These are phyloP conservation scores for Chlamydomonas applanata DNA, from an alignment of 139 green algal species.

Conservation along the genomic window DNA sequence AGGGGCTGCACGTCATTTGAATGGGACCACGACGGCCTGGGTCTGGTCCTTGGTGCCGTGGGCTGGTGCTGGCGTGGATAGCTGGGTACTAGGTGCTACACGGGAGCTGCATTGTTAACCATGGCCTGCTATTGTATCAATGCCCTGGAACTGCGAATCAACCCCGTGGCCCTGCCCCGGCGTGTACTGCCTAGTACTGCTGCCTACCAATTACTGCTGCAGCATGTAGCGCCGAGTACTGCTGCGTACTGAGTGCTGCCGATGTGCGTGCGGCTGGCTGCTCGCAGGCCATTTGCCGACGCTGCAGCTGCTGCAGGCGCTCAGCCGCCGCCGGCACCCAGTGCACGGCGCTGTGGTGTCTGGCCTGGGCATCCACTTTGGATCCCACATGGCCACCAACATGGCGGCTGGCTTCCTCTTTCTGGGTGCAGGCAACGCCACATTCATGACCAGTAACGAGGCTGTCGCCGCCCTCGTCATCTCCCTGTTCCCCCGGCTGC, in stretches of 20 bases:
- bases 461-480: conserved; percentile 85
- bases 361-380: conserved; percentile 60
- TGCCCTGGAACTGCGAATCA: no score
- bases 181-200: no score
- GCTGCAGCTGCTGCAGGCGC: conserved; percentile 75
- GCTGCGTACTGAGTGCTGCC: neutral
- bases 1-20: no score
- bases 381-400: conserved; percentile 80
- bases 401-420: conserved; percentile 80
- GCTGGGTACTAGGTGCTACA: no score
- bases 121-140: no score
- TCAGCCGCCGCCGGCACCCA: conserved; percentile 36
- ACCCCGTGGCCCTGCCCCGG: no score
- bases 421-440: conserved; percentile 68
- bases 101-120: no score
- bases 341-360: conserved; percentile 8
- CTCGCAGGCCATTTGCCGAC: conserved; percentile 78
- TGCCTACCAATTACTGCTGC: no score
- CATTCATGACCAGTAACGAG: conserved; percentile 72
- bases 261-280: no score
- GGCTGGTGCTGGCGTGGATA: no score
- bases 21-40: no score
- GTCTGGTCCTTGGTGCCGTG: no score
- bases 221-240: neutral
- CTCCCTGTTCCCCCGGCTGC: conserved; percentile 84